Base-by-base conservation (phyloP, 305 asterid genomes). In the Plantago lanceolata region DNA sequence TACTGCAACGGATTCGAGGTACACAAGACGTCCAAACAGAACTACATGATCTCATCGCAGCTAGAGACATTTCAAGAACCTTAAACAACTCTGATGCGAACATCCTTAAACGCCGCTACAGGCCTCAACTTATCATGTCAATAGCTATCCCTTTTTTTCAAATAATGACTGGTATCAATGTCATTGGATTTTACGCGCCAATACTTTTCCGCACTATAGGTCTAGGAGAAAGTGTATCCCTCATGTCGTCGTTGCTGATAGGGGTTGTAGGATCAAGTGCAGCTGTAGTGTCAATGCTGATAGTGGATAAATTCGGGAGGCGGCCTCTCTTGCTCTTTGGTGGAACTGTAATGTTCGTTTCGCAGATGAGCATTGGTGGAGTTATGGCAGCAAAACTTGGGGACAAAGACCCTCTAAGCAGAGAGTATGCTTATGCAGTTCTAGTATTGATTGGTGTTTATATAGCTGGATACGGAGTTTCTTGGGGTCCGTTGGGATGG, bases 301-400 rank as follows among this genome's bases (percentile, higher is more conserved):
- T 51, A 19, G 57, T 51, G 57, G 57, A 51, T 20, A 51, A 51
- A 51, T 29, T 51, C 12, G 57, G 56, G 28, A 51, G 56, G 56
- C 56, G 56, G 21, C 56, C 19, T 19, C 3, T 51, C 28, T 51
- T 51, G 56, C 6, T 51, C 13, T 19, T 51, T 7, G 56, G 56
- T 18, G 56, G 56, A 51, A 26, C 13, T 13, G 56, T 51, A 28
- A 51, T 51, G 56, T 51, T 51, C 29, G 8, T 51, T 51, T 51
- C 56, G 4, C 56, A 51, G 56, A 51, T 51, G 56, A 51, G 28
- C 56, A 51, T 51, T 51, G 56, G 56, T 51, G 57, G 57, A 51
- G 31, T 51, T 19, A 9, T 51, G 31, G 31, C 57, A 51, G 57
- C 57, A 8, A n/a, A 51, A 51, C 57, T 51, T 18, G 57, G 57